These are phyloP conservation scores for Rauvolfia tetraphylla DNA, from an alignment of 257 asterid species.

Conservation along the genomic window DNA sequence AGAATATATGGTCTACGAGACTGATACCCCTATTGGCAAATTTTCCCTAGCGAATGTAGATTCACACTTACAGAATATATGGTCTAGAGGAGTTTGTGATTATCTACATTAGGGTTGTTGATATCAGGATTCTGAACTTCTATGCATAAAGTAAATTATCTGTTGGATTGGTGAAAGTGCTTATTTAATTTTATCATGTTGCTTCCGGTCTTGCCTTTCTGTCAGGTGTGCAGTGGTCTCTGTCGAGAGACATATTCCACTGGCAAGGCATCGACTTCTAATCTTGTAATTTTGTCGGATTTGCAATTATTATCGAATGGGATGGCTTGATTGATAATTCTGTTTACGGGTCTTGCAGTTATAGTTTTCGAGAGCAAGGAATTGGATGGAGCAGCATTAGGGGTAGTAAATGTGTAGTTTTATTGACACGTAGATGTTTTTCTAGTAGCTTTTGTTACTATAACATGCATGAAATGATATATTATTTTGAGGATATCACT, in stretches of 20 bases:
- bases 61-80: not conserved
- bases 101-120: not conserved
- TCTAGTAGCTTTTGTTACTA: not conserved
- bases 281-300: not conserved
- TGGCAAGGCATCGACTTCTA: not conserved
- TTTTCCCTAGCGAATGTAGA: not conserved
- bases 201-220: too few relatives aligned
- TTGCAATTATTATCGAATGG: not conserved
- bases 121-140: not conserved
- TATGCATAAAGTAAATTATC: not conserved
- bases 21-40: not conserved
- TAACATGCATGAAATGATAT: not conserved
- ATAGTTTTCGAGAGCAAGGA: not conserved
- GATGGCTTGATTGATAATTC: constrained; percentile 1
- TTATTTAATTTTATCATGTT: not conserved
- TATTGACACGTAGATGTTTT: not conserved
- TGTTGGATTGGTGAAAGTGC: not conserved
- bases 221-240: not conserved
- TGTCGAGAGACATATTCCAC: not conserved
- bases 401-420: not conserved
- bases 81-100: not conserved
- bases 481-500: not conserved
- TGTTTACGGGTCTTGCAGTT: not conserved
- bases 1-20: not conserved
- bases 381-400: not conserved